A percentile compares a stretch with the other conserved stretches of the same genome.
Conservation (phyloP, 202 grass and related monocot genomes). For the Hordeum pubiflorum region DNA sequence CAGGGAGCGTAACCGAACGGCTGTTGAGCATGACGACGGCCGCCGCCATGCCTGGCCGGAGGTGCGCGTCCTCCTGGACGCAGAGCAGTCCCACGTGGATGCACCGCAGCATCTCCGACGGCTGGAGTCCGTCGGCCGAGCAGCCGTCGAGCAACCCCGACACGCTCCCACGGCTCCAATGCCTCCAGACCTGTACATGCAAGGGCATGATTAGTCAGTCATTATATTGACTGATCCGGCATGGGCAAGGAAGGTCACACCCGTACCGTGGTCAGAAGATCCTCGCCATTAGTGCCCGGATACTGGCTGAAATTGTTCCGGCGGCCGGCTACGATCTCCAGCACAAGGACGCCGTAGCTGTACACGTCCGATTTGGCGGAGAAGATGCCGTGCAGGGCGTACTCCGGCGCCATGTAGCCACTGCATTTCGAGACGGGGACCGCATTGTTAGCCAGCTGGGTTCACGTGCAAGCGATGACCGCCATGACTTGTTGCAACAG, state of each 20-base stretch:
- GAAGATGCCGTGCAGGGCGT: slow-evolving; percentile 51
- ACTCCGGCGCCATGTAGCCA: slow-evolving; percentile 65
- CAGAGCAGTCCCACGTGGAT: slow-evolving; percentile 49
- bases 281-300: neutral
- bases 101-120: slow-evolving; percentile 35
- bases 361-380: slow-evolving; percentile 52
- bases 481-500: too few species aligned
- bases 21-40: slow-evolving; percentile 59
- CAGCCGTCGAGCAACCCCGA: slow-evolving; percentile 5
- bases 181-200: slow-evolving; percentile 26
- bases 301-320: neutral
- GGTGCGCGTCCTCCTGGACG: slow-evolving; percentile 40
- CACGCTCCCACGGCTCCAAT: slow-evolving; percentile 30
- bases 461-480: neutral
- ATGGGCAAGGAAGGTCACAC: neutral
- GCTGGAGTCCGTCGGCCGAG: neutral
- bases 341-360: slow-evolving; percentile 46
- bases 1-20: slow-evolving; percentile 39
- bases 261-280: slow-evolving; percentile 29
- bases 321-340: slow-evolving; percentile 37
- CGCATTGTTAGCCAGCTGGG: neutral
- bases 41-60: slow-evolving; percentile 36
- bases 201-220: neutral
- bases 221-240: neutral
- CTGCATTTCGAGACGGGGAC: neutral